Evolutionary conservation across 2,329 filamentous ascomycete species (phyloP).

Genomic region (Xenoacremonium recifei): DNA sequence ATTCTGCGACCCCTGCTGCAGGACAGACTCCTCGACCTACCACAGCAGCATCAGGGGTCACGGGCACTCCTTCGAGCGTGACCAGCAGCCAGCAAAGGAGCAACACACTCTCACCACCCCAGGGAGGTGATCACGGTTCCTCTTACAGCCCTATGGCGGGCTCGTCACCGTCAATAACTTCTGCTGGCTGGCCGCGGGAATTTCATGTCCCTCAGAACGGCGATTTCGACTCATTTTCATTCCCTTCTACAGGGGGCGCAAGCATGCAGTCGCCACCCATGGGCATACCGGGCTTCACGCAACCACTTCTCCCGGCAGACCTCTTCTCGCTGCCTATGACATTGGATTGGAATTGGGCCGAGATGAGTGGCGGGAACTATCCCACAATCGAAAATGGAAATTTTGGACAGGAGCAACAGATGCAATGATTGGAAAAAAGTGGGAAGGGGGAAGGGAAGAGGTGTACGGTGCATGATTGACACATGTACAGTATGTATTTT

Average conservation of each 20-base stretch:
- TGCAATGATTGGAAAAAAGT: conserved; percentile 8
- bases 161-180: conserved; percentile 42
- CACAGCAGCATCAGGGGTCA: conserved; percentile 6
- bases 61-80: not conserved
- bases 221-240: conserved; percentile 45
- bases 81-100: conserved; percentile 1
- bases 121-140: conserved; percentile 19
- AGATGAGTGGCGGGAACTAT: conserved; percentile 65
- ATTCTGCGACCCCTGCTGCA: conserved; percentile 2
- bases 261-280: conserved; percentile 35
- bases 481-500: no score
- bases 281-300: conserved; percentile 58
- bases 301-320: conserved; percentile 89
- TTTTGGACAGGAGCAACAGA: conserved; percentile 31
- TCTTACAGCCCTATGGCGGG: conserved; percentile 21
- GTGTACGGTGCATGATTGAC: not conserved
- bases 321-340: conserved; percentile 96
- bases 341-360: conserved; percentile 81
- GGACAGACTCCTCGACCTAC: conserved; percentile 14
- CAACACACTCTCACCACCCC: conserved; percentile 25
- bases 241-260: conserved; percentile 44
- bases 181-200: conserved; percentile 48
- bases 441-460: not conserved
- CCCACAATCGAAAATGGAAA: conserved; percentile 63
- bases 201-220: conserved; percentile 35